phyloP scores from a whole-genome alignment of 1,284 basidiomycete genomes.

The Austroboletus niveus region DNA sequence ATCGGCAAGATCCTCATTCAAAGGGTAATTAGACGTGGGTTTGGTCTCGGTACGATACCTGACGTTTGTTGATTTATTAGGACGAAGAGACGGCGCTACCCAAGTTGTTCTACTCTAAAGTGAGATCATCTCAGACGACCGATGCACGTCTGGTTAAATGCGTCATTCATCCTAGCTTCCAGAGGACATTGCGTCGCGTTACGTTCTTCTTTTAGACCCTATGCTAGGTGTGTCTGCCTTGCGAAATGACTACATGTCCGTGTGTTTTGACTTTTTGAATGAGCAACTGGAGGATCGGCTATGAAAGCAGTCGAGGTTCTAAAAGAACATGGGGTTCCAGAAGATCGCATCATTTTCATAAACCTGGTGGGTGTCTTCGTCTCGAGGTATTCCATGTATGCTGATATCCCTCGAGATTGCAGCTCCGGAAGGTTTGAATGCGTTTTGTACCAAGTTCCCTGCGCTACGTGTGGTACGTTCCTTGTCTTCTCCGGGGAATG shows the following conservation, averaged over 20 bases:
- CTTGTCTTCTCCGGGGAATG: background rate
- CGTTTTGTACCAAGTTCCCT: slow-evolving; percentile 82
- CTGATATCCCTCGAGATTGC: slow-evolving; percentile 61
- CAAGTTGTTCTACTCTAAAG: slow-evolving; percentile 89
- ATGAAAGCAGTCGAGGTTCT: slow-evolving; percentile 97
- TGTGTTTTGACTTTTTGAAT: background rate
- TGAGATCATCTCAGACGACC: slow-evolving; percentile 23
- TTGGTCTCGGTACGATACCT: background rate
- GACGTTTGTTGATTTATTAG: slow-evolving; percentile 37
- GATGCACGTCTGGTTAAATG: background rate
- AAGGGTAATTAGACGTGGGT: slow-evolving; percentile 47
- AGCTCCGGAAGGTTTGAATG: slow-evolving; percentile 86
- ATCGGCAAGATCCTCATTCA: slow-evolving; percentile 96
- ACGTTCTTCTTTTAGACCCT: slow-evolving; percentile 93
- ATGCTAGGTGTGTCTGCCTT: slow-evolving; percentile 77
- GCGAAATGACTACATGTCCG: background rate
- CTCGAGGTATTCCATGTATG: background rate
- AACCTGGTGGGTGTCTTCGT: slow-evolving; percentile 67
- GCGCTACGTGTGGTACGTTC: slow-evolving; percentile 74
- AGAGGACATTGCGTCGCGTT: slow-evolving; percentile 88
- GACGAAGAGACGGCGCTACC: slow-evolving; percentile 90
- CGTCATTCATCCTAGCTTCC: slow-evolving; percentile 61
- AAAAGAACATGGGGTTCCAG: slow-evolving; percentile 84
- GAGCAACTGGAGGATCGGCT: slow-evolving; percentile 95
- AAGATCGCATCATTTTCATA: slow-evolving; percentile 93